Base-by-base conservation (phyloP, 1,284 basidiomycete species). In the Malassezia nana region DNA sequence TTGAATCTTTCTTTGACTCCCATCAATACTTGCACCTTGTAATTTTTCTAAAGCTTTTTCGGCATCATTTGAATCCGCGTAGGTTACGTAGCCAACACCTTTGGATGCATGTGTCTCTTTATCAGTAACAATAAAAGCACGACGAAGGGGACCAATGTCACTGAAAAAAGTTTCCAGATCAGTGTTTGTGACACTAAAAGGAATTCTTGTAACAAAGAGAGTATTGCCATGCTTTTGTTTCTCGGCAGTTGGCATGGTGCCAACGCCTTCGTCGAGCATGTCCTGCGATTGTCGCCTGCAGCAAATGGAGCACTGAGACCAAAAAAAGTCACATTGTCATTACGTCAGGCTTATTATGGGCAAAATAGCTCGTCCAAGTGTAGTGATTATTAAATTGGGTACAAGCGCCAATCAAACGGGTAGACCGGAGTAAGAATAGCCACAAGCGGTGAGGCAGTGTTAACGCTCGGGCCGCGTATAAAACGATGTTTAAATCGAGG, bases 61-160 rank as follows among this genome's bases (percentile, higher is more conserved):
- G 10, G 91, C 94, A 77, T 98, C 94, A 66, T 94, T 87, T 51
- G 80, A 81, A 59, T 89, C 80, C 1, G 90, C 84, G 76, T 91
- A 98, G 0, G 89, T 85, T 57, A 96, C 89, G 75, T 96, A 98
- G 58, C 92, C 92, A n/a, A 96, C 89, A 63, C 92, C 94, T 74
- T 95, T 95, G 4, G 89, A 91, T 26, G 84, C 80, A 32, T 86
- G 85, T 0, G 84, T 83, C 30, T 57, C 83, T 42, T 81, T 81
- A 58, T 88, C 84, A 4, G 84, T 83, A 10, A 96, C 92, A 1
- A 99, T 84, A 71, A 99, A 98, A 0, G 90, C 92, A 31, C 87
- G 85, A 42, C 89, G 82, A 18, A 98, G 84, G 10, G 92, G 94
- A 2, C 90, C 94, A 59, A 95, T 82, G 73, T 91, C 89, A 13